Conservation (phyloP, 176 grass and related monocot genomes). For the Avena sativa region DNA sequence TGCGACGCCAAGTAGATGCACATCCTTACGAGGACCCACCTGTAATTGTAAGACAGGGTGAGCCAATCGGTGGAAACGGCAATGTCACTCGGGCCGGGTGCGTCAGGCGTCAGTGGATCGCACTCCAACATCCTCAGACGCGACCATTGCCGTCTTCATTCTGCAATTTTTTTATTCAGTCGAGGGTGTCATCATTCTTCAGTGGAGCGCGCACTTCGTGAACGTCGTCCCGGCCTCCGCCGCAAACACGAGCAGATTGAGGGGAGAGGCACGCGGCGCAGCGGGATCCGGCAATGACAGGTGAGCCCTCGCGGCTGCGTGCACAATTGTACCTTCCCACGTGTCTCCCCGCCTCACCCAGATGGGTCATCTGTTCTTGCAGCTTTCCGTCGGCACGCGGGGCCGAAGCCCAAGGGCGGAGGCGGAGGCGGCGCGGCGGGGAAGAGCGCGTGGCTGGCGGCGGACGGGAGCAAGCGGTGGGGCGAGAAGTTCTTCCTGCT, state of each 20-base stretch:
- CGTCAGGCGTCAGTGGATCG: too few species aligned
- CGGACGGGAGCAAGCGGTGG: constrained; percentile 90
- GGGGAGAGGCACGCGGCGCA: neutral
- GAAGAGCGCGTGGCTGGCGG: constrained; percentile 62
- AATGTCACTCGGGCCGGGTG: too few species aligned
- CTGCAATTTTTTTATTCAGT: too few species aligned
- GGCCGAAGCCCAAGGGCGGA: constrained; percentile 24
- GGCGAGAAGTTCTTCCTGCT: constrained; percentile 89
- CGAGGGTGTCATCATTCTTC: neutral
- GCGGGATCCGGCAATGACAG: constrained; percentile 48
- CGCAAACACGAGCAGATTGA: neutral
- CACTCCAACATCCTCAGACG: too few species aligned
- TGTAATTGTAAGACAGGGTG: too few species aligned
- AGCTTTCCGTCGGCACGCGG: constrained; percentile 34
- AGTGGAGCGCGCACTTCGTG: neutral
- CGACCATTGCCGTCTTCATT: too few species aligned
- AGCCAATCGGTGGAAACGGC: too few species aligned
- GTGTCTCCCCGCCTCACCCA: neutral
- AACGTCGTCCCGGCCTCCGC: neutral
- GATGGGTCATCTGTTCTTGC: neutral
- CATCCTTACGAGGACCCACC: too few species aligned
- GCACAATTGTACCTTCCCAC: neutral
- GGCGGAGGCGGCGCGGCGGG: constrained; percentile 28
- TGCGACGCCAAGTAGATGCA: too few species aligned
- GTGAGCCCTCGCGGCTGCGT: neutral